phyloP scores from a whole-genome alignment of 2,329 filamentous ascomycete species.

The Xylaria multiplex region DNA sequence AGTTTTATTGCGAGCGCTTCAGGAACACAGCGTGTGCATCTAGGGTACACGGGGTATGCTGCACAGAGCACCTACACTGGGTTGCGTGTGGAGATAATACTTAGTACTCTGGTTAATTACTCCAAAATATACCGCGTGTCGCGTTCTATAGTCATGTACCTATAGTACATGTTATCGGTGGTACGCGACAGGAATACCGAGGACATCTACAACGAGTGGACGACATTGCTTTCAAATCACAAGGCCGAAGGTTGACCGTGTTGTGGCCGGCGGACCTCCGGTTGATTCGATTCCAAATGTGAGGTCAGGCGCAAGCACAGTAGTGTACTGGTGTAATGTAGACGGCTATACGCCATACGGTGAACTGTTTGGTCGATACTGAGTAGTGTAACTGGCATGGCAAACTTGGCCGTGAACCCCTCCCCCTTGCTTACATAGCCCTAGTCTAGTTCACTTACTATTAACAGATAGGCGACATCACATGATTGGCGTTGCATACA shows the following conservation, averaged over 20 bases:
- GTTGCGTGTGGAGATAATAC: constrained; percentile 1
- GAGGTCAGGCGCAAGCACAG: background rate
- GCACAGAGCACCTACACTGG: background rate
- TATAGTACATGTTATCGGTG: no score
- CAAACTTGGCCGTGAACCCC: constrained; percentile 10
- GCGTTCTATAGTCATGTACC: background rate
- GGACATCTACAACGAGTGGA: background rate
- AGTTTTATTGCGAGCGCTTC: constrained; percentile 6
- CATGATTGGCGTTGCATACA: constrained; percentile 20
- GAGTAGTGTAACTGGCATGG: background rate
- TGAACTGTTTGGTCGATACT: constrained; percentile 12
- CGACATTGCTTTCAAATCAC: background rate
- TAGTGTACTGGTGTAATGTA: no score
- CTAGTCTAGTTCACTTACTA: background rate
- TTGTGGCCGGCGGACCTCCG: background rate
- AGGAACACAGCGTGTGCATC: background rate
- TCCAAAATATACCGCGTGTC: background rate
- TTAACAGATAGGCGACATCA: constrained; percentile 1
- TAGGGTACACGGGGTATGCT: constrained; percentile 1
- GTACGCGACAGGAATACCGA: background rate
- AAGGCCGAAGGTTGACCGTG: background rate
- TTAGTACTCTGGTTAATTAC: constrained; percentile 2
- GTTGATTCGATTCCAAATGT: background rate
- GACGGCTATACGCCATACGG: background rate
- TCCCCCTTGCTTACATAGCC: constrained; percentile 11